A percentile compares a stretch with the other conserved stretches of the same genome.
Evolutionary conservation across 1,139 yeast species (phyloP).

Genomic region (Suhomyces bribrorum): DNA sequence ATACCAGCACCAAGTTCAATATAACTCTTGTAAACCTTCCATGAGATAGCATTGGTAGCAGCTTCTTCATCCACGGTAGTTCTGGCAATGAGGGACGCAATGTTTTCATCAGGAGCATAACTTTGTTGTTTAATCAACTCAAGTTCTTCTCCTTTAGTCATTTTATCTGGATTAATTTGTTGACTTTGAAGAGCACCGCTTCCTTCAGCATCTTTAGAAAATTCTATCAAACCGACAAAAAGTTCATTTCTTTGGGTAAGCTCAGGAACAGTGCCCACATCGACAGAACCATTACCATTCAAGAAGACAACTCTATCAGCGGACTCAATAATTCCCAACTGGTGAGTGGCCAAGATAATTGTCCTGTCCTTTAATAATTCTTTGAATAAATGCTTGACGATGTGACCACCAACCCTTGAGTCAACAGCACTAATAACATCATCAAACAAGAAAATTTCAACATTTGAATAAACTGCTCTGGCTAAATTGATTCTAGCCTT

Average conservation of each 20-base stretch:
- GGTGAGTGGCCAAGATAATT: constrained; percentile 41
- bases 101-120: constrained; percentile 2
- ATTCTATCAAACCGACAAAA: constrained; percentile 32
- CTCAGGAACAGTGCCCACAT: constrained; percentile 34
- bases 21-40: constrained; percentile 45
- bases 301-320: constrained; percentile 37
- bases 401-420: constrained; percentile 42
- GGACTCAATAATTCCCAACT: constrained; percentile 32
- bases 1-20: constrained; percentile 59
- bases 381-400: constrained; percentile 34
- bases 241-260: constrained; percentile 25
- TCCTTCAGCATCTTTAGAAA: constrained; percentile 13
- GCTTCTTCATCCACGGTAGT: constrained; percentile 40
- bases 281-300: constrained; percentile 38
- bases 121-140: constrained; percentile 11
- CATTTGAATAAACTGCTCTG: constrained; percentile 40
- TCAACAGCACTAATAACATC: constrained; percentile 49
- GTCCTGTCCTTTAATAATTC: constrained; percentile 34
- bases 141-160: constrained; percentile 9
- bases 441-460: constrained; percentile 37
- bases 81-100: constrained; percentile 20
- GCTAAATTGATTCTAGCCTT: constrained; percentile 46
- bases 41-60: constrained; percentile 37
- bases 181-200: constrained; percentile 1
- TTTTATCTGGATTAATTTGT: constrained; percentile 6